Evolutionary conservation across 2,329 filamentous ascomycete genomes (phyloP).

Genomic region (Bipolaris zeicola): DNA sequence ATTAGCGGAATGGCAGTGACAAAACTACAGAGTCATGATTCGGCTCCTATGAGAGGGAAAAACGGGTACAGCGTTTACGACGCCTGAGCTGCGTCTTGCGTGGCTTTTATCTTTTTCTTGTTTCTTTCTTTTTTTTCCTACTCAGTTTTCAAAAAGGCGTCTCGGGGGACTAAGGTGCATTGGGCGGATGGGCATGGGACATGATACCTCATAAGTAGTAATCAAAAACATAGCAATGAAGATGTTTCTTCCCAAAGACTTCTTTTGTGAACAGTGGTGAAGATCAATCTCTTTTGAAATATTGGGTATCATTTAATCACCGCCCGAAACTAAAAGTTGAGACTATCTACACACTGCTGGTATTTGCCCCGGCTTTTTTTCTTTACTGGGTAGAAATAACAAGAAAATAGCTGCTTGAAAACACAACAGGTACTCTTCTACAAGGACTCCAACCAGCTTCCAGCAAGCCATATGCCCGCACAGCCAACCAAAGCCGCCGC

Average conservation of each 20-base stretch:
- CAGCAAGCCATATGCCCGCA: conserved; percentile 49
- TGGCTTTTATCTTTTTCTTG: background rate
- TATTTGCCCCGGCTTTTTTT: too few species aligned
- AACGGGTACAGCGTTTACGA: background rate
- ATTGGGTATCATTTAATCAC: conserved; percentile 12
- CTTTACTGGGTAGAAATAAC: background rate
- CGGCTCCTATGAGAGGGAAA: background rate
- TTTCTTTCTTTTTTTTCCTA: background rate
- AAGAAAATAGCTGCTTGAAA: background rate
- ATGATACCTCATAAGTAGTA: conserved; percentile 7
- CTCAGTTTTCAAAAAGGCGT: background rate
- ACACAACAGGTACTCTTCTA: conserved; percentile 2
- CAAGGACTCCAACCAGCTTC: conserved; percentile 46
- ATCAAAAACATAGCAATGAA: background rate
- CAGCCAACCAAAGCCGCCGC: conserved; percentile 48
- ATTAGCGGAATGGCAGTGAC: background rate
- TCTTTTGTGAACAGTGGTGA: background rate
- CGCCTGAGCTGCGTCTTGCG: background rate
- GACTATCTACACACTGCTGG: too few species aligned
- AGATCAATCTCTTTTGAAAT: background rate
- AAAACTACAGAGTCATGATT: background rate
- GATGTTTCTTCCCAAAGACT: too few species aligned
- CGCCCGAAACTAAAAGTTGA: too few species aligned
- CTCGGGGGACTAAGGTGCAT: background rate
- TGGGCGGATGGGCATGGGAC: conserved; percentile 3